These are phyloP conservation scores for Acanthamoeba healyi DNA, from an alignment of 208 protist genomes.

Conservation along the genomic window DNA sequence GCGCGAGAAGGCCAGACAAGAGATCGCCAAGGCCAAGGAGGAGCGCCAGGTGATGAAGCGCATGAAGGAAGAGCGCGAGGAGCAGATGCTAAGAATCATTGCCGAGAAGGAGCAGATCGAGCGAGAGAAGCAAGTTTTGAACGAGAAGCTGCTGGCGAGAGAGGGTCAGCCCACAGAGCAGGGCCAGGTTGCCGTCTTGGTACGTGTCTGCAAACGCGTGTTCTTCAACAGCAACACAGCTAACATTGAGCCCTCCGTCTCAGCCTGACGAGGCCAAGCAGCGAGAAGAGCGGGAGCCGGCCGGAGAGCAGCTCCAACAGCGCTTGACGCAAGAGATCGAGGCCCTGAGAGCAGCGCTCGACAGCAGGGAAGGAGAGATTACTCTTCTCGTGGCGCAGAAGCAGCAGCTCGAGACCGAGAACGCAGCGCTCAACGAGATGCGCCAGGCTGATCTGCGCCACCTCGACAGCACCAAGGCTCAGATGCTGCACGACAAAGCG, in stretches of 20 bases:
- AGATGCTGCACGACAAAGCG: neutral
- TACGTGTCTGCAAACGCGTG: neutral
- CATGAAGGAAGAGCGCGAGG: conserved; percentile 38
- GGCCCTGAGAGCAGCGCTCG: neutral
- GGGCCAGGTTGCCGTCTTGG: no score
- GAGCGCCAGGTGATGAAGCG: conserved; percentile 43
- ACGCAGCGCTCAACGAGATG: conserved; percentile 3
- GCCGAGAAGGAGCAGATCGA: neutral
- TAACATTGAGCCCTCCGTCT: no score
- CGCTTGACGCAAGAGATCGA: neutral
- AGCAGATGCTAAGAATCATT: neutral
- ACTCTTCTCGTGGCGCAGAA: neutral
- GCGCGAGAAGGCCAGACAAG: neutral
- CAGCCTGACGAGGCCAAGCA: neutral
- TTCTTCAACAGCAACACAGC: no score
- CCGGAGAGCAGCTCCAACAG: neutral
- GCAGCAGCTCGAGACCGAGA: conserved; percentile 23
- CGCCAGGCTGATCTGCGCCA: neutral
- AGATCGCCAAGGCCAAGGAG: conserved; percentile 35
- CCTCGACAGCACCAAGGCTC: neutral
- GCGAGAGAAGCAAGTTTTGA: neutral
- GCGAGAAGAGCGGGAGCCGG: neutral
- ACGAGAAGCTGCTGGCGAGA: neutral
- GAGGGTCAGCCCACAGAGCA: neutral
- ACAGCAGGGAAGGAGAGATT: neutral